Evolutionary conservation across 106 monocot genomes (phyloP).

Genomic region (Narthecium ossifragum): DNA sequence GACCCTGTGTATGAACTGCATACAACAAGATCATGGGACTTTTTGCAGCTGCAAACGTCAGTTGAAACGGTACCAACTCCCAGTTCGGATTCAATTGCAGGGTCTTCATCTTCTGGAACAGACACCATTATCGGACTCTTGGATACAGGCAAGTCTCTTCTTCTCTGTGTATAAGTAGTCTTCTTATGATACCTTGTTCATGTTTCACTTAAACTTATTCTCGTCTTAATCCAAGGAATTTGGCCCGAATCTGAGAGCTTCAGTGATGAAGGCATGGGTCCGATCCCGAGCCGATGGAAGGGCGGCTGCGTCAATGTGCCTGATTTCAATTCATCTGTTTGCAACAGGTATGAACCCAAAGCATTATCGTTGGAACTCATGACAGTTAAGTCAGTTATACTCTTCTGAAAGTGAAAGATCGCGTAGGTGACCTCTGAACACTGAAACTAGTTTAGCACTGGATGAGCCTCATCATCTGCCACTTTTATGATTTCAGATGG

Average conservation of each 20-base stretch:
- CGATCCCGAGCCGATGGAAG: constrained; percentile 59
- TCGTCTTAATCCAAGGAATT: constrained; percentile 23
- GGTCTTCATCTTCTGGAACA: background rate
- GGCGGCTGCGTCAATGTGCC: constrained; percentile 45
- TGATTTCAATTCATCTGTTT: constrained; percentile 52
- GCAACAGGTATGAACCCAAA: constrained; percentile 87
- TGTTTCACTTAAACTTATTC: background rate
- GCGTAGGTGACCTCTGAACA: no score
- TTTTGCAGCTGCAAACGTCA: constrained; percentile 36
- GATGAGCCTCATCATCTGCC: no score
- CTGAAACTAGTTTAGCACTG: no score
- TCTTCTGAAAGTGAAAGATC: background rate
- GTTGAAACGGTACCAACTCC: constrained; percentile 8
- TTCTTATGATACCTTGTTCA: no score
- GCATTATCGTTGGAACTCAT: background rate
- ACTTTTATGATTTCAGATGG: no score
- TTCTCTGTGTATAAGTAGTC: no score
- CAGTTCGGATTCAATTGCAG: background rate
- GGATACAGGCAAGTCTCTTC: constrained; percentile 50
- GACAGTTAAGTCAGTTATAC: background rate
- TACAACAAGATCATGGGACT: constrained; percentile 82
- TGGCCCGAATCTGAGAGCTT: constrained; percentile 89
- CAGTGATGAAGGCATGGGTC: constrained; percentile 36
- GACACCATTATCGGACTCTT: constrained; percentile 74
- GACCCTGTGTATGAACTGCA: constrained; percentile 58